Conservation (phyloP, 371 early-diverging fungal species). For the Mucor saturninus region DNA sequence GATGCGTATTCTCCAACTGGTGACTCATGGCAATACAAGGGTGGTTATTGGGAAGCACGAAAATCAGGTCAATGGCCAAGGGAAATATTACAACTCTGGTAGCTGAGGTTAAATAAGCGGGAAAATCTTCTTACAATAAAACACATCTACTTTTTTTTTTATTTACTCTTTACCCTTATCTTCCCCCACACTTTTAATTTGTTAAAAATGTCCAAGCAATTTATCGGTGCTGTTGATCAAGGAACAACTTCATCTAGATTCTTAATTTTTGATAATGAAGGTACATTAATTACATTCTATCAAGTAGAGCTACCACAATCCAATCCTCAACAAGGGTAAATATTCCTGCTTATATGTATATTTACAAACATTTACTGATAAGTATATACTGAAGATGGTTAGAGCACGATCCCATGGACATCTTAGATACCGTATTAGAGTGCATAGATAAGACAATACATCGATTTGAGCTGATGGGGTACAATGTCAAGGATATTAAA, state of each 20-base stretch:
- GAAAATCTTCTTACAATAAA: neutral
- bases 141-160: neutral
- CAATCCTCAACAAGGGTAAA: constrained; percentile 77
- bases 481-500: constrained; percentile 65
- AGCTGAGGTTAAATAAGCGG: constrained; percentile 2
- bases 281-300: constrained; percentile 71
- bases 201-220: constrained; percentile 24
- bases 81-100: constrained; percentile 48
- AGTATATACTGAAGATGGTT: constrained; percentile 68
- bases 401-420: constrained; percentile 86
- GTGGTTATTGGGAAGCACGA: constrained; percentile 80
- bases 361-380: neutral
- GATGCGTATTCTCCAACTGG: constrained; percentile 40
- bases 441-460: constrained; percentile 75
- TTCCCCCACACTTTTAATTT: neutral
- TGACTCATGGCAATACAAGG: constrained; percentile 71
- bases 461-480: constrained; percentile 68
- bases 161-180: neutral
- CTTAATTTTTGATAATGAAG: constrained; percentile 83
- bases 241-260: constrained; percentile 93
- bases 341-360: constrained; percentile 35
- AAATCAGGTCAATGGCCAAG: constrained; percentile 44
- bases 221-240: constrained; percentile 91
- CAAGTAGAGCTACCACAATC: constrained; percentile 82
- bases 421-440: constrained; percentile 70